Base-by-base conservation (phyloP, 2,329 filamentous ascomycete genomes). In the Xylariaceae sp. region DNA sequence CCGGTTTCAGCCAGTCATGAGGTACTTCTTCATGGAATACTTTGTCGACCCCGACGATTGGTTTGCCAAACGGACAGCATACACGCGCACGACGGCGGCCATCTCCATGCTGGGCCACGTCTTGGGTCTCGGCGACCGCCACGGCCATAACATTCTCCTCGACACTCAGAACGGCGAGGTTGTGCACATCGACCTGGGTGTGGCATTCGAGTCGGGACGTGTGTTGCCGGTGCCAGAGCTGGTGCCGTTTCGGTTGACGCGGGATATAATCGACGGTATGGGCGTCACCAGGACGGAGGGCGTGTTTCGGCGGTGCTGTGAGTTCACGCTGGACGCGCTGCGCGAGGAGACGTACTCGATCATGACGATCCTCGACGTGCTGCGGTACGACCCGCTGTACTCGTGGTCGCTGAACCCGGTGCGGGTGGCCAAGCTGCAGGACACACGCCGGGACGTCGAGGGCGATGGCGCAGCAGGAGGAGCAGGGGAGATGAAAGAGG, bases 331-430 rank as follows among this genome's bases (percentile, higher is more conserved):
- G 24, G 89, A 96, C 48, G 90, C 94, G 2, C 72, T 99, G 28
- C 83, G 93, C n/a, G 87, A 95, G 55, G 93, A 98, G 62, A 87
- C 87, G 11, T 94, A 95, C 61, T 90, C 86, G 34, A 98, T 99
- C 68, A 97, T 96, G 90, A 97, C 93, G 0, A 89, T 98, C 39
- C 79, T 99, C 16, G 94, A 98, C 59, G 94, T 98, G 17, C 71
- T 99, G 44, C 85, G 94, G n/a, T 97, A 96, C 65, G 93, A 99
- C 72, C 94, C 93, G 1, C 69, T 99, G 47, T 95, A 97, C 64
- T 93, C 83, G 46, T 99, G 93, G 93, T 91, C 88, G 28, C 83
- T 96, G 42, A 93, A 87, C 9, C 81, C 81, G 0, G 69, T 83
- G 26, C 73, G 81, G 16, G 65, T 84, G 43, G 78, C 79, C 31